phyloP scores from a whole-genome alignment of 2,329 filamentous ascomycete genomes.

The Fusarium sp. region DNA sequence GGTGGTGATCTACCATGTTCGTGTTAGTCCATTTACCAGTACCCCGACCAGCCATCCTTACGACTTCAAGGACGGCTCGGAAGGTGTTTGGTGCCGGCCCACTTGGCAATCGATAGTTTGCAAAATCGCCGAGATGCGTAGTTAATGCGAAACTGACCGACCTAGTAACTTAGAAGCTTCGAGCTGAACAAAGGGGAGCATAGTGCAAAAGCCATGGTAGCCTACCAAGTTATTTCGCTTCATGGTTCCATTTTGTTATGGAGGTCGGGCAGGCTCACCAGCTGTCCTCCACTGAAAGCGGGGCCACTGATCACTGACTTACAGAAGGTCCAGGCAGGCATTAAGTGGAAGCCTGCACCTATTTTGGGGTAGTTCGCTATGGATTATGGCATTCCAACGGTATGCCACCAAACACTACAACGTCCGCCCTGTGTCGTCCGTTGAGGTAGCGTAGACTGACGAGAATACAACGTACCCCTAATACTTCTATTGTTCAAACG shows the following conservation, averaged over 20 bases:
- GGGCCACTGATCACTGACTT: slow-evolving; percentile 13
- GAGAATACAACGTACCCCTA: slow-evolving; percentile 31
- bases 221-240: slow-evolving; percentile 16
- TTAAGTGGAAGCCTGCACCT: slow-evolving; percentile 23
- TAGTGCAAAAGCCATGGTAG: background rate
- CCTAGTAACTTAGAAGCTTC: slow-evolving; percentile 9
- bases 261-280: background rate
- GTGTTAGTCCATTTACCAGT: slow-evolving; percentile 6
- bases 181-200: slow-evolving; percentile 1
- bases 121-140: slow-evolving; percentile 4
- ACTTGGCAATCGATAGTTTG: slow-evolving; percentile 9
- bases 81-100: slow-evolving; percentile 6
- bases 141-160: background rate
- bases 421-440: slow-evolving; percentile 1
- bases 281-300: slow-evolving; percentile 18
- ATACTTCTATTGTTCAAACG: slow-evolving; percentile 4
- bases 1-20: slow-evolving; percentile 18
- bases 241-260: background rate
- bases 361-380: slow-evolving; percentile 12
- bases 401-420: background rate
- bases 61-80: slow-evolving; percentile 9
- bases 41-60: slow-evolving; percentile 12
- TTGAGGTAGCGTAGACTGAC: slow-evolving; percentile 21
- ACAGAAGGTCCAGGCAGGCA: slow-evolving; percentile 28
- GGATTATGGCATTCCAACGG: slow-evolving; percentile 29